Conservation (phyloP, 176 grass and related monocot genomes). For the Alopecurus myosuroides region DNA sequence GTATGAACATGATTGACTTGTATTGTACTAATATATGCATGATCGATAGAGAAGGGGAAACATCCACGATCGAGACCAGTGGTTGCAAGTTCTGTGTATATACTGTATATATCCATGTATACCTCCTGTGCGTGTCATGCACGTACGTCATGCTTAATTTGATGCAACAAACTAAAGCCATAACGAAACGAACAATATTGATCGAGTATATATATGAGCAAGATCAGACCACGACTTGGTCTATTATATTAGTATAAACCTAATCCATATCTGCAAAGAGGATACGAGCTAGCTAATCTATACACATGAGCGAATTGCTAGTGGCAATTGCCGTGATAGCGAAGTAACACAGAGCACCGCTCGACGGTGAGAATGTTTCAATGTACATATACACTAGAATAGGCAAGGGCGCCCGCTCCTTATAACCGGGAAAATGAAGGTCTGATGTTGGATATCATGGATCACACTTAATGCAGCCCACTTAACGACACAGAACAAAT, state of each 20-base stretch:
- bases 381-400: no score
- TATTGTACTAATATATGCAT: not conserved
- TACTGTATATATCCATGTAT: no score
- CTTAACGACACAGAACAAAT: no score
- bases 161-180: not conserved
- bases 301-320: not conserved
- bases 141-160: not conserved
- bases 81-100: not conserved
- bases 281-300: not conserved
- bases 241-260: not conserved
- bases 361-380: not conserved
- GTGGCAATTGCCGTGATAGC: not conserved
- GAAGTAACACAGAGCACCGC: not conserved
- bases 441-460: no score
- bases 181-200: not conserved
- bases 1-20: not conserved
- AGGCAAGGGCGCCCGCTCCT: no score
- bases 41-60: not conserved
- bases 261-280: not conserved
- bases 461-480: no score
- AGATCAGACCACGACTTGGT: not conserved
- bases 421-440: no score
- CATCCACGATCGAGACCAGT: not conserved
- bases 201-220: not conserved
- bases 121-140: not conserved